Percentiles rank a stretch among this genome's conserved stretches.
Evolutionary conservation across 306 rosid genomes (phyloP).

Genomic region (Geum urbanum): DNA sequence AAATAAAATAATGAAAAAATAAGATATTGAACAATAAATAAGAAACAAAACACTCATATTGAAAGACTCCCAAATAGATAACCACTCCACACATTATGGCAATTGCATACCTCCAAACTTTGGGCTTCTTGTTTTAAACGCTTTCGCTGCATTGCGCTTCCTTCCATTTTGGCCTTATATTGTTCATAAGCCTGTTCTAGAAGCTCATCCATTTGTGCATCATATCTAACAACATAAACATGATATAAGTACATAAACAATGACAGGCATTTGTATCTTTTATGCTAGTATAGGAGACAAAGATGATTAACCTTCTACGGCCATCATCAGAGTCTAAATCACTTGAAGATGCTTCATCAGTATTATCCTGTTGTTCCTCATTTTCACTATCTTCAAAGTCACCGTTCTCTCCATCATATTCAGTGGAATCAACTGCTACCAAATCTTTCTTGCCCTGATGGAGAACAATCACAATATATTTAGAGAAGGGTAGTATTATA

Average conservation of each 20-base stretch:
- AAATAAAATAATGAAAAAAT: background rate
- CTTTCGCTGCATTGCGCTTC: conserved; percentile 73
- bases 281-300: conserved; percentile 9
- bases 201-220: conserved; percentile 71
- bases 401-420: conserved; percentile 57
- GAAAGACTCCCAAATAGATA: background rate
- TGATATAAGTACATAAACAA: background rate
- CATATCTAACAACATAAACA: conserved; percentile 45
- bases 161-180: conserved; percentile 68
- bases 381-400: conserved; percentile 45
- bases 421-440: conserved; percentile 61
- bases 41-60: background rate
- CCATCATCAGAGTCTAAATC: conserved; percentile 83
- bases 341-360: conserved; percentile 49
- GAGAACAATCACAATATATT: conserved; percentile 16
- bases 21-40: background rate
- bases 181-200: conserved; percentile 78
- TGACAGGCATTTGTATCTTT: conserved; percentile 13
- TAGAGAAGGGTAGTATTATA: background rate
- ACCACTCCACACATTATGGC: background rate
- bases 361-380: conserved; percentile 36
- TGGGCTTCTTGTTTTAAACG: conserved; percentile 53
- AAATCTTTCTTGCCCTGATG: conserved; percentile 89
- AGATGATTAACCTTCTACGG: conserved; percentile 57
- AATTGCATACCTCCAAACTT: conserved; percentile 62